phyloP scores from a whole-genome alignment of 345 rosid genomes.

The Trapa incisa region DNA sequence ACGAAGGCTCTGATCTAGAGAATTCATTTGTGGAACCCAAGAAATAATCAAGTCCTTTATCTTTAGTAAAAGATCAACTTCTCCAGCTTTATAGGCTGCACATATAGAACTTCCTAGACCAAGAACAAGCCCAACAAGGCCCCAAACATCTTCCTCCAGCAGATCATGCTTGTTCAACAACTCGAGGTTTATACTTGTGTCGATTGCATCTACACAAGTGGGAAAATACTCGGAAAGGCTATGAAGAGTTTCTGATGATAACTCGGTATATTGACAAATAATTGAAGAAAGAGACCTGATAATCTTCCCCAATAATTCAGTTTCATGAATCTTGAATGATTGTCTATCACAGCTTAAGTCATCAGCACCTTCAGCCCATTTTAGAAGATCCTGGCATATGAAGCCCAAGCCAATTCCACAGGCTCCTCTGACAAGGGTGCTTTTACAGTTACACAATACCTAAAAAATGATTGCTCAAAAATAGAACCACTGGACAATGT shows the following conservation, averaged over 20 bases:
- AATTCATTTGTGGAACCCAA: conserved; percentile 52
- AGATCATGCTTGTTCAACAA: conserved; percentile 34
- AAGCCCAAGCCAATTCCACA: conserved; percentile 88
- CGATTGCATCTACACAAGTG: conserved; percentile 16
- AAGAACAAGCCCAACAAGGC: conserved; percentile 75
- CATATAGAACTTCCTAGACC: conserved; percentile 70
- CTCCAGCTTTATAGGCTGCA: conserved; percentile 71
- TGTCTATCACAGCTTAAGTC: conserved; percentile 31
- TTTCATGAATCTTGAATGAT: conserved; percentile 47
- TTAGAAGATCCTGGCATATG: conserved; percentile 69
- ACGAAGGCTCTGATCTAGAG: conserved; percentile 23
- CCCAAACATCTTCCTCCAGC: conserved; percentile 83
- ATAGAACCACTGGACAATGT: not conserved
- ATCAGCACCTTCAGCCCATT: conserved; percentile 35
- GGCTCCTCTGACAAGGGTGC: conserved; percentile 80
- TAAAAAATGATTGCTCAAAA: conserved; percentile 17
- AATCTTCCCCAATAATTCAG: conserved; percentile 44
- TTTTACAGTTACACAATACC: conserved; percentile 77
- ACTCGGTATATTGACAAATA: conserved; percentile 30
- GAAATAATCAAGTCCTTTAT: conserved; percentile 66
- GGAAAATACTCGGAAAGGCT: conserved; percentile 36
- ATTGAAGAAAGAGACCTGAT: conserved; percentile 38
- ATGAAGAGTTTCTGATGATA: conserved; percentile 36
- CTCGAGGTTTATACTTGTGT: conserved; percentile 22
- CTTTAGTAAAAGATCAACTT: conserved; percentile 45